These are phyloP conservation scores for Coniferiporia weirii DNA, from an alignment of 1,284 basidiomycete species.

Conservation along the genomic window DNA sequence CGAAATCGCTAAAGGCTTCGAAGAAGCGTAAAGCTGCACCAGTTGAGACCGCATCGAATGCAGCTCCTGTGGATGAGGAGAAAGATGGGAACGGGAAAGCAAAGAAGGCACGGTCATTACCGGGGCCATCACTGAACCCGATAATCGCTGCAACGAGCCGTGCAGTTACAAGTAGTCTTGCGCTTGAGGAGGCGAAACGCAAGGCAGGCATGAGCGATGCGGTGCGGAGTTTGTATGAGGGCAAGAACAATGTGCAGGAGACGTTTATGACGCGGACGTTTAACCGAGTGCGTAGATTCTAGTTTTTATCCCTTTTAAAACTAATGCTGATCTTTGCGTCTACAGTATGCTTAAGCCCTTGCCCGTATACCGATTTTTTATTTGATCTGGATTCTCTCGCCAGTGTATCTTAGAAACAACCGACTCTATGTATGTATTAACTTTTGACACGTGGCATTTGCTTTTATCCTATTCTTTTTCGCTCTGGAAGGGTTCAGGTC, in stretches of 20 bases:
- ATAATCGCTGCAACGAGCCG: slow-evolving; percentile 53
- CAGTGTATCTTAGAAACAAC: too few relatives aligned
- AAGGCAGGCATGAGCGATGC: slow-evolving; percentile 72
- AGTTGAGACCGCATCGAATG: slow-evolving; percentile 34
- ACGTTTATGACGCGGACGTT: slow-evolving; percentile 85
- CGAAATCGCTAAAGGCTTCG: background rate
- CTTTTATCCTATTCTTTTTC: too few relatives aligned
- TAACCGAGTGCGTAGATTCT: slow-evolving; percentile 55
- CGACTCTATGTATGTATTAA: too few relatives aligned
- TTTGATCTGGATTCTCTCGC: background rate
- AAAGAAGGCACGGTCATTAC: slow-evolving; percentile 32
- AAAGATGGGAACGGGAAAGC: slow-evolving; percentile 58
- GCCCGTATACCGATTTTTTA: background rate
- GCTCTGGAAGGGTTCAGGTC: too few relatives aligned
- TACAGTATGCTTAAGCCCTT: background rate
- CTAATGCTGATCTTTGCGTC: background rate
- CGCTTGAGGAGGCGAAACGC: slow-evolving; percentile 67
- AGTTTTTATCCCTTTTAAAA: background rate
- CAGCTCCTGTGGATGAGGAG: slow-evolving; percentile 40
- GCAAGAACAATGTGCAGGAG: slow-evolving; percentile 56
- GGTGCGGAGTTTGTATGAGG: slow-evolving; percentile 63
- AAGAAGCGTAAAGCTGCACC: background rate
- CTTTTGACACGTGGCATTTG: too few relatives aligned
- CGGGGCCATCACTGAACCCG: slow-evolving; percentile 34
- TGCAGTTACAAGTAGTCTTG: slow-evolving; percentile 57